Base-by-base conservation (phyloP, 1,139 yeast species). In the Meyerozyma sp. region DNA sequence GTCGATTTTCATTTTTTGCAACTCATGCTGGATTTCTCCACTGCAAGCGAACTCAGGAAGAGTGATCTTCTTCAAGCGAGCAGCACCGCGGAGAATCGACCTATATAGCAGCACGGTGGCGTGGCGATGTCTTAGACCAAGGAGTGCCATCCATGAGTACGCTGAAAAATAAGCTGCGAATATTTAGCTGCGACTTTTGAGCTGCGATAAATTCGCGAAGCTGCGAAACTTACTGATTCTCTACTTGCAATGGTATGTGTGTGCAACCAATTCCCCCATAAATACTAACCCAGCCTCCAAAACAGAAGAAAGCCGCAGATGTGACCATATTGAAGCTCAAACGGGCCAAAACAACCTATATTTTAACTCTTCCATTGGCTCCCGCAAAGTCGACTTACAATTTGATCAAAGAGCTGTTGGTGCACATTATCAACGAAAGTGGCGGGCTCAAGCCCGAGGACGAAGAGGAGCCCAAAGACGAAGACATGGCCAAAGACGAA, bases 271-370 rank as follows among this genome's bases (percentile, higher is more conserved):
- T 46, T 21, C 23, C 23, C 54, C 58, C 58, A 53, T 16, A 58
- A 57, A 14, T 20, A 30, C 37, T 18, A 21, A 8, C 11, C 40
- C 45, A 65, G 70, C 61, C 70, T 14, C 70, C 70, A 5, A 63
- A 65, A 46, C 39, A 54, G 8, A 54, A 52, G 42, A 42, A 26
- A 36, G 36, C 37, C 55, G 7, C 35, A 21, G 32, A 29, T 13
- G 40, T 53, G 13, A 62, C 71, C 6, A 63, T 74, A 5, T 49
- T 77, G 36, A 75, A 74, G 53, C 64, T 76, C 54, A 77, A 76
- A 49, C 61, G 77, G 34, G 56, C 56, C 9, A 66, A 65, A 42
- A 52, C 70, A 18, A 75, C 83, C 0, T 75, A 74, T 47, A 62
- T 75, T 37, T 51, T 79, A 14, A 63, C 74, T 0, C 46, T 75